Conservation (phyloP, 2,329 filamentous ascomycete genomes). For the Nannizziopsis barbatae region DNA sequence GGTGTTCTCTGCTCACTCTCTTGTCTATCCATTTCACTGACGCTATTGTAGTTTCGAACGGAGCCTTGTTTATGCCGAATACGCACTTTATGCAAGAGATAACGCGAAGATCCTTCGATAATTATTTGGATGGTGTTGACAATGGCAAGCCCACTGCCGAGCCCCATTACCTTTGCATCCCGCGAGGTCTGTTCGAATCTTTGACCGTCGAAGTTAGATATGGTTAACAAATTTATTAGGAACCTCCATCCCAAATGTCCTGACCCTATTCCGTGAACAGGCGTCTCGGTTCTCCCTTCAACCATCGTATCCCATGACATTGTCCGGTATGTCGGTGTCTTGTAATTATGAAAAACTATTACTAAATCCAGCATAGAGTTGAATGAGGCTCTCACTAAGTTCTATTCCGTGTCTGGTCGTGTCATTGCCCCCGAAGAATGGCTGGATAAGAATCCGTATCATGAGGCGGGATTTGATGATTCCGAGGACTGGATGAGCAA, state of each 20-base stretch:
- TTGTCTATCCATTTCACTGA: constrained; percentile 2
- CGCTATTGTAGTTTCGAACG: constrained; percentile 14
- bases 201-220: constrained; percentile 3
- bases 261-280: constrained; percentile 13
- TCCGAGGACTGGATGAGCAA: constrained; percentile 15
- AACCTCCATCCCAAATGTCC: constrained; percentile 11
- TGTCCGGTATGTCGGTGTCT: constrained; percentile 11
- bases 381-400: constrained; percentile 13
- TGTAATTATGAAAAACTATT: constrained; percentile 1
- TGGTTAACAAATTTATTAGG: constrained; percentile 9
- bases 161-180: constrained; percentile 15
- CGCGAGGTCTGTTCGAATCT: constrained; percentile 11
- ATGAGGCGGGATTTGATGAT: constrained; percentile 13
- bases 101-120: constrained; percentile 13
- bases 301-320: constrained; percentile 15
- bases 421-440: constrained; percentile 13
- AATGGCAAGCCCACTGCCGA: constrained; percentile 10
- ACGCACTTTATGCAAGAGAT: constrained; percentile 16
- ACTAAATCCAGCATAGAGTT: constrained; percentile 12
- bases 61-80: constrained; percentile 17
- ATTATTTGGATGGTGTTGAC: constrained; percentile 13
- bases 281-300: constrained; percentile 16
- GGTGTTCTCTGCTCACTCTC: constrained; percentile 2
- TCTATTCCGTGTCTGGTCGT: constrained; percentile 12
- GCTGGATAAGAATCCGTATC: constrained; percentile 13